Conservation (phyloP, 495 filamentous ascomycete species). For the Wilcoxina mikolae region DNA sequence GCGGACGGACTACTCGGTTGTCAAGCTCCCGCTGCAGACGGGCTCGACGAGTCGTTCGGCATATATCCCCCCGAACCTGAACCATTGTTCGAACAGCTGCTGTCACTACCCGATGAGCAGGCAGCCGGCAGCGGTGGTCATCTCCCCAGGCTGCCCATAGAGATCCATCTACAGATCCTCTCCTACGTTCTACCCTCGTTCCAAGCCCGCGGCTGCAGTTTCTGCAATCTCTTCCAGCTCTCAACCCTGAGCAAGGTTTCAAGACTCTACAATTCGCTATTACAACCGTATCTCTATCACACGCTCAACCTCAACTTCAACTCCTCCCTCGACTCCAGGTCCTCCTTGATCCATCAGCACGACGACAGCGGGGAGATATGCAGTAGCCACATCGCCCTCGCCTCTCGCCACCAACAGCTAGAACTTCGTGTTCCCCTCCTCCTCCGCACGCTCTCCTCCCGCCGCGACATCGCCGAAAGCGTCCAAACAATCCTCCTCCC, state of each 20-base stretch:
- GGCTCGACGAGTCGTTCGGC: constrained; percentile 3
- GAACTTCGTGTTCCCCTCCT: constrained; percentile 21
- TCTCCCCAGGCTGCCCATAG: constrained; percentile 16
- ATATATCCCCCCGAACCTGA: background rate
- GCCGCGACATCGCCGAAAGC: constrained; percentile 9
- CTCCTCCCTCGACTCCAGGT: background rate
- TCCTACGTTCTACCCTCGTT: constrained; percentile 3
- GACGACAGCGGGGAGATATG: constrained; percentile 3
- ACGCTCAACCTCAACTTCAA: constrained; percentile 16
- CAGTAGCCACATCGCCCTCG: constrained; percentile 18
- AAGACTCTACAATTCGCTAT: constrained; percentile 14
- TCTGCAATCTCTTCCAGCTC: constrained; percentile 22
- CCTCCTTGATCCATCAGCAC: background rate
- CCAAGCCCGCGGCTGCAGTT: constrained; percentile 11
- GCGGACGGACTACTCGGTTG: constrained; percentile 20
- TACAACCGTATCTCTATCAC: constrained; percentile 15
- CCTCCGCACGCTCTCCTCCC: constrained; percentile 16
- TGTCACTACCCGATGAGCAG: background rate
- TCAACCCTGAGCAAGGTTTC: constrained; percentile 22
- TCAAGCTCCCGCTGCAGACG: constrained; percentile 23
- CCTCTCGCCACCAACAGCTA: constrained; percentile 18
- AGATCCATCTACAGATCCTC: constrained; percentile 26
- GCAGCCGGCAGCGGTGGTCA: background rate
- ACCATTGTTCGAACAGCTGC: background rate
- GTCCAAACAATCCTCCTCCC: constrained; percentile 19